These are phyloP conservation scores for Amaranthus tricolor DNA, from an alignment of 179 eudicot species.

Conservation along the genomic window DNA sequence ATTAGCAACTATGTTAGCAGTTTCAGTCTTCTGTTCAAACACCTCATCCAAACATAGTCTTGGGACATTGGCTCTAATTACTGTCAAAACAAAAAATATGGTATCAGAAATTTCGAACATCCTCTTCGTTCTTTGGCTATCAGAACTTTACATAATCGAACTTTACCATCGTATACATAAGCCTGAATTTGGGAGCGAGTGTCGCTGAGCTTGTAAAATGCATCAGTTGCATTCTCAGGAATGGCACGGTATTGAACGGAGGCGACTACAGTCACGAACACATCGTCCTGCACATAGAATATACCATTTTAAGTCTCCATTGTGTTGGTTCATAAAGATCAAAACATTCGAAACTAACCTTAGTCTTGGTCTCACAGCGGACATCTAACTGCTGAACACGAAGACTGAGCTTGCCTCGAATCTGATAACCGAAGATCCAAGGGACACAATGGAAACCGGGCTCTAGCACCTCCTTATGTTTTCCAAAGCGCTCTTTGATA, in stretches of 20 bases:
- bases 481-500: slow-evolving; percentile 39
- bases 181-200: slow-evolving; percentile 46
- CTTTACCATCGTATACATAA: slow-evolving; percentile 44
- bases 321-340: too few relatives aligned
- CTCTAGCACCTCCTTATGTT: slow-evolving; percentile 29
- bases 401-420: slow-evolving; percentile 38
- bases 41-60: slow-evolving; percentile 37
- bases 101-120: neutral
- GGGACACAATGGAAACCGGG: slow-evolving; percentile 51
- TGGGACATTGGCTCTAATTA: slow-evolving; percentile 44
- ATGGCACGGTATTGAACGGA: slow-evolving; percentile 42
- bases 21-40: slow-evolving; percentile 43
- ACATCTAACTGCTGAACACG: slow-evolving; percentile 43
- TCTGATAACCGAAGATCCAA: slow-evolving; percentile 33
- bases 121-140: neutral
- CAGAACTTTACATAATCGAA: neutral
- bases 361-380: slow-evolving; percentile 46
- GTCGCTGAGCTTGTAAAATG: slow-evolving; percentile 45
- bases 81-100: slow-evolving; percentile 14
- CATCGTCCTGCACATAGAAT: slow-evolving; percentile 41
- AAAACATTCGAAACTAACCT: slow-evolving; percentile 18
- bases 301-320: neutral
- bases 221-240: slow-evolving; percentile 39
- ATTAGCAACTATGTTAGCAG: slow-evolving; percentile 38
- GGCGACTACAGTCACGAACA: slow-evolving; percentile 47